Base-by-base conservation (phyloP, 345 rosid genomes). In the Citrus hindsii region DNA sequence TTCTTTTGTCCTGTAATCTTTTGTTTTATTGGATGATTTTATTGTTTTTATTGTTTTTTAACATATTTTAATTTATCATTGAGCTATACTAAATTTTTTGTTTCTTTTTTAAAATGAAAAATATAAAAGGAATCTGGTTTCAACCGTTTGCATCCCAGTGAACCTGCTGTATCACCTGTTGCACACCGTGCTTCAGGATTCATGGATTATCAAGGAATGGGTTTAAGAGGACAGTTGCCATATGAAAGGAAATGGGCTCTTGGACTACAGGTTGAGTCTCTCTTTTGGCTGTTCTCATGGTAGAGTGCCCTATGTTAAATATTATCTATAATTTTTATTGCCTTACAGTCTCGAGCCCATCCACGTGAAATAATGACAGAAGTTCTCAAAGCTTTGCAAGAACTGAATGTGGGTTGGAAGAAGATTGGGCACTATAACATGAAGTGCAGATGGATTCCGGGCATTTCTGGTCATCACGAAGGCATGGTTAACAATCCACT, bases 381-480 rank as follows among this genome's bases (percentile, higher is more conserved):
- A 77, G 92, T 96, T 76, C 92, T 92, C 76, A 90, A 87, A 84
- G 97, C 99, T 30, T 80, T 96, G 83, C 92, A 85, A 85, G 94
- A 92, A 76, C 84, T 96, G 85, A 92, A 88, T 77, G 99, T 92
- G 32, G 82, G 90, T 77, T 96, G 99, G 99, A 94, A 96, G 87
- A 96, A 92, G 88, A 94, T 94, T 33, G 97, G 98, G 67, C 97
- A 92, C 68, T 94, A 96, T 87, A 92, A 94, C 88, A 87, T 96
- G 94, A 94, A 92, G 85, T 96, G 98, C 90, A 86, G 93, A 84
- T 94, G 98, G 98, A 82, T 92, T 83, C 90, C 85, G 73, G 87
- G 86, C 71, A 80, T 73, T 77, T 75, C 90, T 55, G 90, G 87
- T 81, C 90, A 85, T 81, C 87, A 74, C 56, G 90, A 88, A 75